Percentiles rank a stretch among this genome's conserved stretches.
Conservation (phyloP, 2,329 filamentous ascomycete species). For the Aureobasidium musti region DNA sequence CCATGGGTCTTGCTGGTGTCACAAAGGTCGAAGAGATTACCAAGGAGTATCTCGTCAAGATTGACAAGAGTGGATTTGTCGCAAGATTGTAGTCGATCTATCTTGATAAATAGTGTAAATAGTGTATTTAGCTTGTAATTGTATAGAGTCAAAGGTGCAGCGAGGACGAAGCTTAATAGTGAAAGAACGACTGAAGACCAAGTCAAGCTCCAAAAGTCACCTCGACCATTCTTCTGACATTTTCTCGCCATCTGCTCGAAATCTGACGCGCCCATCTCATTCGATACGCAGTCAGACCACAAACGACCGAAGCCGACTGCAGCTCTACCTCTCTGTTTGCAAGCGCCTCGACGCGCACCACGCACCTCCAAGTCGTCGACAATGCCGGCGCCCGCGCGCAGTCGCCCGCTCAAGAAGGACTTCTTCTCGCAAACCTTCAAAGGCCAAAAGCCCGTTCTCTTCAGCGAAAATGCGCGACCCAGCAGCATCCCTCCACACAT, state of each 20-base stretch:
- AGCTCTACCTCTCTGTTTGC: slow-evolving; percentile 4
- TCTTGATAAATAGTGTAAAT: neutral
- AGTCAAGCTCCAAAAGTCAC: neutral
- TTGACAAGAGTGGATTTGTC: slow-evolving; percentile 40
- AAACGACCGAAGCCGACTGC: slow-evolving; percentile 5
- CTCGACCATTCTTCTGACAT: neutral
- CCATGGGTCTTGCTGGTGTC: slow-evolving; percentile 47
- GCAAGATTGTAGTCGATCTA: slow-evolving; percentile 35
- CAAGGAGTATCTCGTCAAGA: slow-evolving; percentile 46
- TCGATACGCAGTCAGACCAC: neutral
- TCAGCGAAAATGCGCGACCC: slow-evolving; percentile 51
- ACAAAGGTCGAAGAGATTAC: slow-evolving; percentile 43
- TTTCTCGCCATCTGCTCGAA: neutral
- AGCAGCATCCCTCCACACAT: slow-evolving; percentile 39
- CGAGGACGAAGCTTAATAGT: neutral
- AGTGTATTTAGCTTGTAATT: neutral
- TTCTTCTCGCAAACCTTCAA: slow-evolving; percentile 68
- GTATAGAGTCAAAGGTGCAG: neutral
- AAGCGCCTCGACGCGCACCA: slow-evolving; percentile 18
- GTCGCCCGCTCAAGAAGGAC: slow-evolving; percentile 67
- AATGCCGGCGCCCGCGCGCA: slow-evolving; percentile 47
- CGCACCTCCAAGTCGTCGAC: slow-evolving; percentile 9
- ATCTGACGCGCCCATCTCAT: neutral
- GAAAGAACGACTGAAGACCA: neutral
- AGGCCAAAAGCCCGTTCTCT: slow-evolving; percentile 68